Evolutionary conservation across 176 grass and related monocot species (phyloP).

Genomic region (Elymus sibiricus): DNA sequence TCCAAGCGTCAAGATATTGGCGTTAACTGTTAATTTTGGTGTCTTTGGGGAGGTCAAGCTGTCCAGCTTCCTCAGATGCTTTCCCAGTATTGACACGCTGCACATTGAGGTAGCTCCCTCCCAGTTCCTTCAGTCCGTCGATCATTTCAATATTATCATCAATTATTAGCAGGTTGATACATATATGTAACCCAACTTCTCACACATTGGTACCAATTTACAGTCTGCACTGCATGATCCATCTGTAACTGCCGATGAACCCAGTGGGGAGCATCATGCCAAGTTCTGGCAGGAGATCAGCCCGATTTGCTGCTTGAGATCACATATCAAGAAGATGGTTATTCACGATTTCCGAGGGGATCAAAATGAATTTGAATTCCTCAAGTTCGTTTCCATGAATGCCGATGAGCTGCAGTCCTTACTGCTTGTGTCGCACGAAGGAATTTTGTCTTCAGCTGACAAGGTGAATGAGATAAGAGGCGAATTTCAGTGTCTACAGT

Average conservation of each 20-base stretch:
- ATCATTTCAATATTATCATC: background rate
- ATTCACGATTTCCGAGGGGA: background rate
- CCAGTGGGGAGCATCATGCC: background rate
- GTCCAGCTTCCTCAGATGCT: conserved; percentile 26
- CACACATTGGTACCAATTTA: background rate
- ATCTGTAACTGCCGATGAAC: background rate
- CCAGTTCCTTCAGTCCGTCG: background rate
- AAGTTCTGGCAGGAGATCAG: background rate
- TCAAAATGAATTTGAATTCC: background rate
- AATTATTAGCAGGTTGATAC: background rate
- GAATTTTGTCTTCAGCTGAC: background rate
- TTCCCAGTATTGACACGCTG: conserved; percentile 20
- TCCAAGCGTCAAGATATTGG: conserved; percentile 1
- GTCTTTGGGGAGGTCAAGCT: background rate
- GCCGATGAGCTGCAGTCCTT: background rate
- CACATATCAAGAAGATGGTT: conserved; percentile 8
- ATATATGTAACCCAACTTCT: background rate
- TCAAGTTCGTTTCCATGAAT: background rate
- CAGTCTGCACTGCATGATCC: background rate
- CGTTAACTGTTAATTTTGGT: conserved; percentile 1
- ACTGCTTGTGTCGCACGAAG: background rate
- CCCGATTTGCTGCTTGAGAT: background rate
- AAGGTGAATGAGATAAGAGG: background rate
- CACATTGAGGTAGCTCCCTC: background rate
- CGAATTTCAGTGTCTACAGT: background rate